phyloP scores from a whole-genome alignment of 495 filamentous ascomycete genomes.

The Neurospora sublineolata region DNA sequence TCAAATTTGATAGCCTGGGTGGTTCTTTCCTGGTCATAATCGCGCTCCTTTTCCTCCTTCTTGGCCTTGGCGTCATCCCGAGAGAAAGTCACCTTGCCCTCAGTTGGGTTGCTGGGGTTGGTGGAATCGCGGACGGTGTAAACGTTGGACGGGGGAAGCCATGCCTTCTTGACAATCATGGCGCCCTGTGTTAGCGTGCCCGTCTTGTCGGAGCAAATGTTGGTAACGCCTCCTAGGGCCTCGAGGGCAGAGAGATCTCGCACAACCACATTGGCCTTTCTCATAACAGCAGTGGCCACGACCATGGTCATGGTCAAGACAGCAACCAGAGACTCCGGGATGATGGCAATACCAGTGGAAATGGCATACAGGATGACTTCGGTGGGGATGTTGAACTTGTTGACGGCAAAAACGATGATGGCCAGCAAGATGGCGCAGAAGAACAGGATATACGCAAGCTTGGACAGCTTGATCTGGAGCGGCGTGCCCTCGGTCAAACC shows the following conservation, averaged over 20 bases:
- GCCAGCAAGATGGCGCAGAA: constrained; percentile 62
- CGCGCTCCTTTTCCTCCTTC: constrained; percentile 22
- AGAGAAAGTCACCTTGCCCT: constrained; percentile 27
- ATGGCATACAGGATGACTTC: constrained; percentile 79
- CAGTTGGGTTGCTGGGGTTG: constrained; percentile 47
- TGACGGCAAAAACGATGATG: constrained; percentile 71
- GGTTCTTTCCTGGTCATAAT: constrained; percentile 41
- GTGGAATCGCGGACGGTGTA: constrained; percentile 48
- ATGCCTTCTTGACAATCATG: constrained; percentile 70
- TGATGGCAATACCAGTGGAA: constrained; percentile 59
- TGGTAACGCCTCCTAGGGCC: constrained; percentile 73
- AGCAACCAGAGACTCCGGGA: constrained; percentile 58
- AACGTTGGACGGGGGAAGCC: constrained; percentile 53
- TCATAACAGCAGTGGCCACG: constrained; percentile 67
- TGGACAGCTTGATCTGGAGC: constrained; percentile 68
- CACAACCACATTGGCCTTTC: constrained; percentile 64
- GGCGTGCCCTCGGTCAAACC: constrained; percentile 73
- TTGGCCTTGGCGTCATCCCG: constrained; percentile 18
- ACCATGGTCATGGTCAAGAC: constrained; percentile 68
- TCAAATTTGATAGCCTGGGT: constrained; percentile 44
- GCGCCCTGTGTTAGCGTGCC: constrained; percentile 71
- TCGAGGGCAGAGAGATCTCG: constrained; percentile 69
- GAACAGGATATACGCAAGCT: constrained; percentile 65
- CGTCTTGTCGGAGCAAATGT: constrained; percentile 85
- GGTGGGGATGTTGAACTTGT: constrained; percentile 53